Evolutionary conservation across 2,329 filamentous ascomycete genomes (phyloP).

Genomic region (Aureobasidium sp.): DNA sequence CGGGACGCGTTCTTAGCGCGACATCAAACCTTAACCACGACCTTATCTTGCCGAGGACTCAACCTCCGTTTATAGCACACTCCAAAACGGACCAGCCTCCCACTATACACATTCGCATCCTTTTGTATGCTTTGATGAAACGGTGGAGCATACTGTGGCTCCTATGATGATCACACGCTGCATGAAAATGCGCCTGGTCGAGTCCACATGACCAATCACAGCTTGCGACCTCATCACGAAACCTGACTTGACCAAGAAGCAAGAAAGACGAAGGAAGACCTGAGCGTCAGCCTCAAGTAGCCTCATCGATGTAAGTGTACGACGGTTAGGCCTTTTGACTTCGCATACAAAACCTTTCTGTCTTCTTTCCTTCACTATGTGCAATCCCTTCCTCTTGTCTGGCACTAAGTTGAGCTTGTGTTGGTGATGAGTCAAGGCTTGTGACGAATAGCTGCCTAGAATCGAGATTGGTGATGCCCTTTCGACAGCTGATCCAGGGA

Average conservation of each 20-base stretch:
- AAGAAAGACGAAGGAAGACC: not conserved
- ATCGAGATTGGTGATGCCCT: not conserved
- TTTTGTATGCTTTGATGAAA: not conserved
- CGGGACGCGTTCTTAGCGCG: not conserved
- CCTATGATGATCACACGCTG: conserved; percentile 4
- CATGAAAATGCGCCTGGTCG: not conserved
- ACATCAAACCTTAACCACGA: not conserved
- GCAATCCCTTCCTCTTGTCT: not conserved
- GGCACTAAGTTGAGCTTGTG: not conserved
- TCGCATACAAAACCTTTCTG: not conserved
- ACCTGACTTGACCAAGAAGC: not conserved
- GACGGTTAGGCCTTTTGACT: not conserved
- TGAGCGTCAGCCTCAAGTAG: not conserved
- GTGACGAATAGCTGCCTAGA: not conserved
- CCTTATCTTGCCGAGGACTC: not conserved
- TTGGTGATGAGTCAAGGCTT: not conserved
- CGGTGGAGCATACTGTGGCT: not conserved
- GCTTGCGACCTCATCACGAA: conserved; percentile 1
- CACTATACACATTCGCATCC: not conserved
- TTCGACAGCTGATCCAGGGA: not conserved
- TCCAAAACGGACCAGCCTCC: not conserved
- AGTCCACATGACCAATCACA: conserved; percentile 7
- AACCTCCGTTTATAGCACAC: not conserved
- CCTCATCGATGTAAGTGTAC: not conserved
- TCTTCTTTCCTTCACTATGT: not conserved